Evolutionary conservation across 345 rosid genomes (phyloP), one percentile per base, ranked within the genome.

Genomic region (Raphanus sativus): DNA sequence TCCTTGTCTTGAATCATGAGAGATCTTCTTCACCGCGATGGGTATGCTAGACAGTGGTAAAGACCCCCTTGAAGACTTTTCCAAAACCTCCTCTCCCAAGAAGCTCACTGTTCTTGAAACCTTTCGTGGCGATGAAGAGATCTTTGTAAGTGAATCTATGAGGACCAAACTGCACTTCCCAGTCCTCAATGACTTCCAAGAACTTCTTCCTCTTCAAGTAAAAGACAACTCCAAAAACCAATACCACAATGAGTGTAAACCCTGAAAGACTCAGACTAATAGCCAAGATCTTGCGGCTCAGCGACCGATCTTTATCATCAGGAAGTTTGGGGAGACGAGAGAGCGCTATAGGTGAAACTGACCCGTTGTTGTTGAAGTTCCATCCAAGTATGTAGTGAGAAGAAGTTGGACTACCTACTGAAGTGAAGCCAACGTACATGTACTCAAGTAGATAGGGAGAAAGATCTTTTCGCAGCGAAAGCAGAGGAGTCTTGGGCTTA

Each of bases 1-100:
- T n/a, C 98, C 98, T 74, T 87, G 88, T 66, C 78, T 65, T 6
- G 97, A 85, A 69, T 86, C 85, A 12, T 73, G 81, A 16, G 82
- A 77, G 5, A 93, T 85, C 81, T 77, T 89, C 82, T 93, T 91
- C 2, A 93, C 91, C 1, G 97, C 97, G 24, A 87, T 85, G 36
- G 85, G 84, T 16, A 21, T 75, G 30, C 82, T 75, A 2, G 76
- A 77, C 8, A 36, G 48, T 0, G 81, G 90, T 76, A 89, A 89
- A 60, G 6, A 80, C 78, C 5, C 92, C 98, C 28, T 67, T 87
- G 75, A 85, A 93, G 8, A 93, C 98, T 5, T 65, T 45, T 3
- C 95, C 95, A 4, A 91, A 93, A 13, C 97, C 97, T 11, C 98
- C 98, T 25, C 8, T 65, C 6, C 95, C 98, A n/a, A 91, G 85